These are phyloP conservation scores for Collybia sp. DNA, from an alignment of 768 basidiomycete genomes.

Conservation along the genomic window DNA sequence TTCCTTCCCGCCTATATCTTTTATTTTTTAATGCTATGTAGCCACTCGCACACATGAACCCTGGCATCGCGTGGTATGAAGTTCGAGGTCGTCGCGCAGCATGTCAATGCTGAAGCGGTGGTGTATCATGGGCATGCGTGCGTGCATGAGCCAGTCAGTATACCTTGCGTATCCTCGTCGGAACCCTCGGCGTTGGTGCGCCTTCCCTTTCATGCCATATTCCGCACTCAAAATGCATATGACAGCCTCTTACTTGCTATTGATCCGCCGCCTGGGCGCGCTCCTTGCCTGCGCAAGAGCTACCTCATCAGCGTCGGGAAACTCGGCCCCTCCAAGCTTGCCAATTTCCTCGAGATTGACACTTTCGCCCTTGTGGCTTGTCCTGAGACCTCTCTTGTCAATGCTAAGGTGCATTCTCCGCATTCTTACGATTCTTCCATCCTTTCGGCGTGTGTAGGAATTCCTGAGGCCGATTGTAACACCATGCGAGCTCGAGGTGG, in stretches of 20 bases:
- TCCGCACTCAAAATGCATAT: not conserved
- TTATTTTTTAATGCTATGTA: too few species aligned
- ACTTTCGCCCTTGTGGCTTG: constrained; percentile 95
- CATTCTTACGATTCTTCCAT: too few species aligned
- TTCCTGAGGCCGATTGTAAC: constrained; percentile 90
- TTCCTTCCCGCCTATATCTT: too few species aligned
- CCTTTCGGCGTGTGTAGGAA: constrained; percentile 51
- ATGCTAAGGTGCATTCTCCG: constrained; percentile 70
- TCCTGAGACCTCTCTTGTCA: constrained; percentile 83
- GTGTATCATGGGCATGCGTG: too few species aligned
- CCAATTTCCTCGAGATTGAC: constrained; percentile 94
- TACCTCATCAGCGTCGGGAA: constrained; percentile 97
- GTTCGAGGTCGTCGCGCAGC: too few species aligned
- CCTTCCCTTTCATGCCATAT: constrained; percentile 2
- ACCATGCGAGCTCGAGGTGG: constrained; percentile 85
- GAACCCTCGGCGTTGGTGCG: constrained; percentile 86
- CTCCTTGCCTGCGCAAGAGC: constrained; percentile 71
- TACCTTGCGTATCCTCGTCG: constrained; percentile 90
- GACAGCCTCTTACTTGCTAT: constrained; percentile 77
- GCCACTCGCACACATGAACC: too few species aligned
- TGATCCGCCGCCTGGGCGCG: constrained; percentile 77
- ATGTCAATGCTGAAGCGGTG: too few species aligned
- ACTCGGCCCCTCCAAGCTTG: constrained; percentile 90
- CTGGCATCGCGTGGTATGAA: too few species aligned
- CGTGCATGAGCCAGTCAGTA: too few species aligned